These are phyloP conservation scores for Colletotrichum magnum DNA, from an alignment of 2,329 filamentous ascomycete genomes.

Conservation along the genomic window DNA sequence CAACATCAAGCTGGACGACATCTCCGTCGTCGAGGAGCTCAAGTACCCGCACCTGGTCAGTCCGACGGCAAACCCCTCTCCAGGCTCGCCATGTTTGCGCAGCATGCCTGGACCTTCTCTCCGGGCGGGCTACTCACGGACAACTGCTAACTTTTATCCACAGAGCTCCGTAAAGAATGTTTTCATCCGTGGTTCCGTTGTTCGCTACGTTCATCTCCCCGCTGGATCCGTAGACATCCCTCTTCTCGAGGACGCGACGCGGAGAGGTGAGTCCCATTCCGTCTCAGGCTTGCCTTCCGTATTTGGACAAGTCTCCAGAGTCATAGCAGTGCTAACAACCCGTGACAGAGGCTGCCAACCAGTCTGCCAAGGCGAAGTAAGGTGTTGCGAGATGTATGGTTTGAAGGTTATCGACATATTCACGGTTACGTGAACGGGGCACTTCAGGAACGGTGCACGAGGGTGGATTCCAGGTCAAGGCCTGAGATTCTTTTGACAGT, in stretches of 20 bases:
- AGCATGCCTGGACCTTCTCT: background rate
- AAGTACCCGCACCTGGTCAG: conserved; percentile 93
- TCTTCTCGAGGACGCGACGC: conserved; percentile 90
- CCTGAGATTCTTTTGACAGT: conserved; percentile 1
- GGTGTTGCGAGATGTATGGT: background rate
- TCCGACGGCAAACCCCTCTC: conserved; percentile 20
- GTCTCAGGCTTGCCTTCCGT: background rate
- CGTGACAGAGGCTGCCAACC: conserved; percentile 67
- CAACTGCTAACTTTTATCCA: background rate
- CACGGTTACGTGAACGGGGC: conserved; percentile 23
- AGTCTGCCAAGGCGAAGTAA: conserved; percentile 69
- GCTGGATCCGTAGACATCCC: conserved; percentile 86
- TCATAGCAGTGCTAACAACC: conserved; percentile 26
- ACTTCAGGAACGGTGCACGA: conserved; percentile 28
- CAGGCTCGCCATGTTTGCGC: background rate
- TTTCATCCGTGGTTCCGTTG: conserved; percentile 94
- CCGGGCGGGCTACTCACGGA: background rate
- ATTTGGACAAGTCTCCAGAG: too few relatives aligned
- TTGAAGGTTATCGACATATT: background rate
- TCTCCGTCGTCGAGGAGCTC: conserved; percentile 90
- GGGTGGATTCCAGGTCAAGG: background rate
- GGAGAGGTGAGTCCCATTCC: conserved; percentile 74
- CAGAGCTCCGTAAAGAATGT: conserved; percentile 90
- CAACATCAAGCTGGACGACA: conserved; percentile 98
- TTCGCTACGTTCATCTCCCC: conserved; percentile 92